A percentile compares a stretch with the other conserved stretches of the same genome.
phyloP scores from a whole-genome alignment of 2,329 filamentous ascomycete genomes.

The Tolypocladium endophyticum region DNA sequence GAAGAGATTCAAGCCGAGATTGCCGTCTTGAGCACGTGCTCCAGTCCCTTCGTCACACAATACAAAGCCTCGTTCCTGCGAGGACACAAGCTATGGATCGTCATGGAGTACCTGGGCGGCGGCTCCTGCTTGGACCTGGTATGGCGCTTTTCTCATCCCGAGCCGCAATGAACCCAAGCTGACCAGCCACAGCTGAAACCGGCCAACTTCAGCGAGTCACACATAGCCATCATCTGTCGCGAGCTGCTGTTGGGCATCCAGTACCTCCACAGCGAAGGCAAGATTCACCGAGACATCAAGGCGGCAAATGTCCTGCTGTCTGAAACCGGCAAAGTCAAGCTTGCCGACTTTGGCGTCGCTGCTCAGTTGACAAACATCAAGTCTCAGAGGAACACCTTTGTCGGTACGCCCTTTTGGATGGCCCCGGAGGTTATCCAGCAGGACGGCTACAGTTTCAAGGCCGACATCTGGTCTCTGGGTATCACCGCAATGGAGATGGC shows the following conservation, averaged over 20 bases:
- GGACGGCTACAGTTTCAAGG: slow-evolving; percentile 73
- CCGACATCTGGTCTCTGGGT: slow-evolving; percentile 86
- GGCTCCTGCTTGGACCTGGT: slow-evolving; percentile 92
- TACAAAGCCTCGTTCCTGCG: slow-evolving; percentile 96
- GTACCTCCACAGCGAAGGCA: slow-evolving; percentile 87
- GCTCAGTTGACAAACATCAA: slow-evolving; percentile 96
- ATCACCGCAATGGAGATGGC: slow-evolving; percentile 89
- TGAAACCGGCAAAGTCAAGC: slow-evolving; percentile 79
- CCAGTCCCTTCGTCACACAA: slow-evolving; percentile 86
- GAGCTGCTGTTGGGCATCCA: slow-evolving; percentile 84
- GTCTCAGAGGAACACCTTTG: slow-evolving; percentile 93
- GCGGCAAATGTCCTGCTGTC: slow-evolving; percentile 94
- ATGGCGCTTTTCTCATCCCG: slow-evolving; percentile 11
- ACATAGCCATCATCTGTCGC: slow-evolving; percentile 90
- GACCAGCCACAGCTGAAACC: slow-evolving; percentile 63
- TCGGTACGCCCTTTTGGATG: slow-evolving; percentile 97
- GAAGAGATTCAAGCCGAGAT: slow-evolving; percentile 98
- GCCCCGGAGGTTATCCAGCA: slow-evolving; percentile 90
- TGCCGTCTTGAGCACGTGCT: slow-evolving; percentile 86
- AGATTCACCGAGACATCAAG: slow-evolving; percentile 95
- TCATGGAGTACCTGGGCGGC: slow-evolving; percentile 95
- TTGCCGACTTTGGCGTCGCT: slow-evolving; percentile 94
- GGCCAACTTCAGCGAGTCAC: slow-evolving; percentile 74
- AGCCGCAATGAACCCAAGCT: slow-evolving; percentile 10
- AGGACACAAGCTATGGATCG: slow-evolving; percentile 96